A percentile compares a stretch with the other conserved stretches of the same genome.
Conservation (phyloP, 2,329 filamentous ascomycete genomes). For the Fusarium irregulare region DNA sequence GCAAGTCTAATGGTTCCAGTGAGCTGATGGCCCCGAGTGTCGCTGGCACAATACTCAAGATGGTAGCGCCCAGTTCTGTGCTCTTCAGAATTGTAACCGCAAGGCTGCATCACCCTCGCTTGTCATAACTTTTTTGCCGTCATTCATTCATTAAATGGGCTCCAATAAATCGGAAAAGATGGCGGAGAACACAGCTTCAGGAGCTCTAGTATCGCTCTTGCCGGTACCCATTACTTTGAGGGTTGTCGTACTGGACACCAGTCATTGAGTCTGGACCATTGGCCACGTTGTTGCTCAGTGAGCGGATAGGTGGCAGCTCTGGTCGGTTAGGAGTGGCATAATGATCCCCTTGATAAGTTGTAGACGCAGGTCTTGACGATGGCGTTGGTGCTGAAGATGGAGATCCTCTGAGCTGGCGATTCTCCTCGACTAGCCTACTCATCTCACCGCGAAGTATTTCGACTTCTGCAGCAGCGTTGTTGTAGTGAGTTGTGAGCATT, state of each 20-base stretch:
- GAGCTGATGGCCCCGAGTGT: slow-evolving; percentile 22
- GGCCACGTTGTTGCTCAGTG: slow-evolving; percentile 58
- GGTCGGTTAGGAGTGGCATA: slow-evolving; percentile 54
- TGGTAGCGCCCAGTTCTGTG: slow-evolving; percentile 11
- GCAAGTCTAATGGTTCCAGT: slow-evolving; percentile 38
- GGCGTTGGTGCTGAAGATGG: slow-evolving; percentile 35
- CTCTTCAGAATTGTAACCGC: slow-evolving; percentile 25
- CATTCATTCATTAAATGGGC: slow-evolving; percentile 44
- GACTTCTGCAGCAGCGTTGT: slow-evolving; percentile 56
- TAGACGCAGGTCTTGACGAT: slow-evolving; percentile 31
- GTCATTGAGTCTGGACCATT: slow-evolving; percentile 71
- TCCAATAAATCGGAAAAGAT: slow-evolving; percentile 30
- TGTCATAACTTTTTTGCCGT: slow-evolving; percentile 45
- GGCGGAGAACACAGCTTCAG: neutral
- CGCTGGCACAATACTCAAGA: slow-evolving; percentile 17
- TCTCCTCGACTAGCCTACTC: slow-evolving; percentile 60
- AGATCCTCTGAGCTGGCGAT: slow-evolving; percentile 57
- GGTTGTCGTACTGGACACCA: slow-evolving; percentile 70
- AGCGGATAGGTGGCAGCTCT: slow-evolving; percentile 68
- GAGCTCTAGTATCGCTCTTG: slow-evolving; percentile 51
- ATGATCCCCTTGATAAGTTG: slow-evolving; percentile 47
- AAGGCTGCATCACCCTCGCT: slow-evolving; percentile 23
- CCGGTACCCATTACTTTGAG: slow-evolving; percentile 61
- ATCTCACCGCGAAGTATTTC: slow-evolving; percentile 63
- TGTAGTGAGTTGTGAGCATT: slow-evolving; percentile 58